Base-by-base conservation (phyloP, 306 rosid species). In the Leucaena leucocephala region DNA sequence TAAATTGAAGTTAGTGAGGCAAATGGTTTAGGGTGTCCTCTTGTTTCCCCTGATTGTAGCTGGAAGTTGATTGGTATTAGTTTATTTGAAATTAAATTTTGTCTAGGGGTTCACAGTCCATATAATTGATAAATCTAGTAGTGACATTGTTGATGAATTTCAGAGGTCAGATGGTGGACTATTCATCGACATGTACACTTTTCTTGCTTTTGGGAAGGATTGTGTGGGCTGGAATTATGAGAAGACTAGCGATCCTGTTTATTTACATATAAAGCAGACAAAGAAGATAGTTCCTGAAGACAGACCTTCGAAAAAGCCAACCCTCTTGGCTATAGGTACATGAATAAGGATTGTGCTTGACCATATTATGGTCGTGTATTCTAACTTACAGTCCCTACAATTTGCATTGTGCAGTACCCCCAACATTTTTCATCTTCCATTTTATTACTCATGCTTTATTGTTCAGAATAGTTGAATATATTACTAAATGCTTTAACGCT, bases 111-210 rank as follows among this genome's bases (percentile, higher is more conserved):
- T 33, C 40, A 14, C 40, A 12, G 14, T 61, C 7, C 16, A 33
- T 61, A 5, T 61, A 27, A 36, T 45, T 78, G 59, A 38, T 62
- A 71, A 54, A 14, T 78, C 2, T 92, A 86, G 88, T 49, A 33
- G 63, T 66, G 50, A 59, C 36, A 35, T 34, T 82, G 67, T 3
- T 58, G 27, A 76, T 71, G 82, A 73, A 45, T 81, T 85, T 82
- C 92, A 90, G 92, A 88, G 83, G 80, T 90, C 95, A 75, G 92
- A 90, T 70, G 92, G 92, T 36, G 94, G 94, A 64, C 72, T 90
- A 80, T 90, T 85, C 35, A 43, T 90, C 36, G 94, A 90, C 80
- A 88, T 88, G 92, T 80, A 46, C 74, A 81, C 90, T 2, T 88
- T 90, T 87, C 88, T 90, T 59, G 91, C 95, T 58, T 90, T 86